Evolutionary conservation across 1,284 basidiomycete genomes (phyloP).

Genomic region (Microbotryum silenes-acaulis): DNA sequence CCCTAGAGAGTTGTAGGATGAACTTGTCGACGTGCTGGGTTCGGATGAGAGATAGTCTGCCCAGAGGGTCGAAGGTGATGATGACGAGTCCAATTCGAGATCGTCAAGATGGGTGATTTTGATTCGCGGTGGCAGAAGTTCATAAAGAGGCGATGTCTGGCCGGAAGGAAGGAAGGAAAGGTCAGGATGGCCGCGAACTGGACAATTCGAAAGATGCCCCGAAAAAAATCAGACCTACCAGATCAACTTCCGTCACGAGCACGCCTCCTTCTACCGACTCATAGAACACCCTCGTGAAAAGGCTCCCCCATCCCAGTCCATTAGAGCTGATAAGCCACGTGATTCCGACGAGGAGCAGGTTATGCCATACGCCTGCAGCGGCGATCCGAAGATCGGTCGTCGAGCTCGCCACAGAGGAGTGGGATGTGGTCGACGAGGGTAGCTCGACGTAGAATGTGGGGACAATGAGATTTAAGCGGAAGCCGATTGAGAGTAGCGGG

Average conservation of each 20-base stretch:
- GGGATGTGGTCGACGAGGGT: background rate
- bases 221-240: background rate
- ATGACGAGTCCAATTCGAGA: conserved; percentile 23
- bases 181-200: background rate
- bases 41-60: too few relatives aligned
- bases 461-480: conserved; percentile 17
- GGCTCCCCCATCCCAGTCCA: background rate
- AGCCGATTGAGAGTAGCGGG: conserved; percentile 11
- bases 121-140: conserved; percentile 1
- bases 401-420: background rate
- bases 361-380: conserved; percentile 27
- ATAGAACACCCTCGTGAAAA: background rate
- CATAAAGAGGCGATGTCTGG: conserved; percentile 5
- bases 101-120: conserved; percentile 27
- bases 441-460: conserved; percentile 29
- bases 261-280: conserved; percentile 3
- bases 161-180: background rate
- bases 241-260: background rate
- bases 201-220: background rate
- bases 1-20: too few relatives aligned
- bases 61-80: too few relatives aligned
- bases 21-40: too few relatives aligned
- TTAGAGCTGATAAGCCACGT: background rate
- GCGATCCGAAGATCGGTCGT: conserved; percentile 19
- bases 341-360: conserved; percentile 7